Evolutionary conservation across 176 grass and related monocot species (phyloP).

Genomic region (Juncus effusus): DNA sequence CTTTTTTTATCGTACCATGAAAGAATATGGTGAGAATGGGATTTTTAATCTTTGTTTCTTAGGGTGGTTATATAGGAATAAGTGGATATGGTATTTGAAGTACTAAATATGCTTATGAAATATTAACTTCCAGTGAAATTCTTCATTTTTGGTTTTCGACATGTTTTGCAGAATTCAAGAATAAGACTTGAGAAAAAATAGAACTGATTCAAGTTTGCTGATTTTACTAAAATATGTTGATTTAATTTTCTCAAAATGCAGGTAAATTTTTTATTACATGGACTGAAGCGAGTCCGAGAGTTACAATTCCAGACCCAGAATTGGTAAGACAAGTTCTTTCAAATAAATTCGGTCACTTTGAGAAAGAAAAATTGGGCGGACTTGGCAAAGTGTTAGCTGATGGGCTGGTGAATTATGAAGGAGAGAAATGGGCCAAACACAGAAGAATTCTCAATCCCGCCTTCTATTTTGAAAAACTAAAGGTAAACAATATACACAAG

Average conservation of each 20-base stretch:
- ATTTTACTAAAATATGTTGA: not conserved
- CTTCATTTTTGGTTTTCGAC: not conserved
- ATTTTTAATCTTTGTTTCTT: not conserved
- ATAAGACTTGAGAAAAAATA: not conserved
- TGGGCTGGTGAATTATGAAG: conserved; percentile 16
- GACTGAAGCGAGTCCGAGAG: not conserved
- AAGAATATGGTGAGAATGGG: conserved; percentile 31
- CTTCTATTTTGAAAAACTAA: conserved; percentile 61
- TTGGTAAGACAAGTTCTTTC: not conserved
- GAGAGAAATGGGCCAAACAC: conserved; percentile 18
- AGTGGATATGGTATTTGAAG: no score
- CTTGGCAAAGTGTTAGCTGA: not conserved
- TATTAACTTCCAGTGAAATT: not conserved
- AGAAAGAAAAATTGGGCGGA: not conserved
- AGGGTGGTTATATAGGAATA: no score
- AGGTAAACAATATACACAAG: conserved; percentile 22
- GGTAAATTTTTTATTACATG: not conserved
- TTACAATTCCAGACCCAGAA: not conserved
- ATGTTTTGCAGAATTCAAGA: not conserved
- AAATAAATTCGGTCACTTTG: not conserved
- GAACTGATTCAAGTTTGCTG: not conserved
- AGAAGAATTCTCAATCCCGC: conserved; percentile 28
- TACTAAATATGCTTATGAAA: no score
- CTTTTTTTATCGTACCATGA: conserved; percentile 5
- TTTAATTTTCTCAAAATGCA: conserved; percentile 3